Evolutionary conservation across 805 yeast genomes (phyloP).

Genomic region (Ogataea sp.): DNA sequence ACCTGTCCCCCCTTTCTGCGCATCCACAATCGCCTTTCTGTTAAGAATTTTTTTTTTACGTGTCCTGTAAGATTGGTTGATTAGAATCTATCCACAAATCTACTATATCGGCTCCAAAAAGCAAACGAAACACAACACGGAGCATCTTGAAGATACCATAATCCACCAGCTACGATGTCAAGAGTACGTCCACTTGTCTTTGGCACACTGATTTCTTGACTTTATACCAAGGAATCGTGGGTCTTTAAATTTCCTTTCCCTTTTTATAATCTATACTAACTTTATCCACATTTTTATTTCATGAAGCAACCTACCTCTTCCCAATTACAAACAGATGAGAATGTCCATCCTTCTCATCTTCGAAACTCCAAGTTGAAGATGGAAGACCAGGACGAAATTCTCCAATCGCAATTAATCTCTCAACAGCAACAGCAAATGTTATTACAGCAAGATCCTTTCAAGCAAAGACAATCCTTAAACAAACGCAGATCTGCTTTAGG

Average conservation of each 20-base stretch:
- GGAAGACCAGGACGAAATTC: not conserved
- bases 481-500: conserved; percentile 20
- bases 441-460: conserved; percentile 5
- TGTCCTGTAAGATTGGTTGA: too few relatives aligned
- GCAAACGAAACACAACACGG: too few relatives aligned
- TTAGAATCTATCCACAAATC: too few relatives aligned
- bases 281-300: not conserved
- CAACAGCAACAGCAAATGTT: conserved; percentile 8
- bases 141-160: not conserved
- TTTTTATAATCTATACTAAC: not conserved
- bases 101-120: too few relatives aligned
- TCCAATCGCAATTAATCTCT: not conserved
- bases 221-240: too few relatives aligned
- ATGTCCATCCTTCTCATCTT: conserved; percentile 8
- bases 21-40: too few relatives aligned
- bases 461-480: conserved; percentile 11
- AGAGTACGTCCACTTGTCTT: not conserved
- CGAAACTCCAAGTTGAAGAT: not conserved
- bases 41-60: too few relatives aligned
- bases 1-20: too few relatives aligned
- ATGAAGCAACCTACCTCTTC: conserved; percentile 3
- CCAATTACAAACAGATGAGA: conserved; percentile 23
- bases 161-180: not conserved
- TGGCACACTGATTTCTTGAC: not conserved
- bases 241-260: not conserved